A percentile compares a stretch with the other conserved stretches of the same genome.
These are phyloP conservation scores for Rhipidocladum racemiflorum DNA, from an alignment of 176 grass and related monocot genomes.

Conservation along the genomic window DNA sequence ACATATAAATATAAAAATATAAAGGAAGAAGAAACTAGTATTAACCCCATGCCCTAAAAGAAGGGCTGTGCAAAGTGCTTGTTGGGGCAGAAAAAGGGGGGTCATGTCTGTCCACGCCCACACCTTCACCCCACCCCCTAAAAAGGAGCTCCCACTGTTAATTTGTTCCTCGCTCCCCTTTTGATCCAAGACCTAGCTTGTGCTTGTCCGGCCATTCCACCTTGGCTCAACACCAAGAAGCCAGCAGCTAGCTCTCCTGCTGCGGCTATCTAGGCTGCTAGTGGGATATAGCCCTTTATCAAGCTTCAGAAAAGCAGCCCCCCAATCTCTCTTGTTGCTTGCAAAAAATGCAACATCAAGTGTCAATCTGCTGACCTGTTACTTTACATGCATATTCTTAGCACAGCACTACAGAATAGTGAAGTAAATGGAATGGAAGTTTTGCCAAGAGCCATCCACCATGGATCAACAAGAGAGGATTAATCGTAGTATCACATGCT, in stretches of 20 bases:
- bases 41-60: slow-evolving; percentile 44
- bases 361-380: not conserved
- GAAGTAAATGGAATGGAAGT: not conserved
- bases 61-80: slow-evolving; percentile 31
- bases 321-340: not conserved
- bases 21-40: slow-evolving; percentile 25
- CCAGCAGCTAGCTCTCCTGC: not conserved
- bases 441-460: not conserved
- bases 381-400: not conserved
- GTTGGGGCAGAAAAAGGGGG: slow-evolving; percentile 34
- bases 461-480: not conserved
- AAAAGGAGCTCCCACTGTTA: slow-evolving; percentile 99
- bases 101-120: slow-evolving; percentile 41
- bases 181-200: slow-evolving; percentile 40
- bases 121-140: slow-evolving; percentile 34
- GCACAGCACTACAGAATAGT: not conserved
- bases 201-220: slow-evolving; percentile 18
- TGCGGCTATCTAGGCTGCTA: not conserved
- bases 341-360: not conserved
- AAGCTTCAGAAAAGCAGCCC: not conserved
- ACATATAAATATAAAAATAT: not conserved
- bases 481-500: not conserved
- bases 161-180: slow-evolving; percentile 39
- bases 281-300: not conserved
- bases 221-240: slow-evolving; percentile 18